A percentile compares a stretch with the other conserved stretches of the same genome.
phyloP scores from a whole-genome alignment of 257 asterid genomes.

The Fraxinus americana region DNA sequence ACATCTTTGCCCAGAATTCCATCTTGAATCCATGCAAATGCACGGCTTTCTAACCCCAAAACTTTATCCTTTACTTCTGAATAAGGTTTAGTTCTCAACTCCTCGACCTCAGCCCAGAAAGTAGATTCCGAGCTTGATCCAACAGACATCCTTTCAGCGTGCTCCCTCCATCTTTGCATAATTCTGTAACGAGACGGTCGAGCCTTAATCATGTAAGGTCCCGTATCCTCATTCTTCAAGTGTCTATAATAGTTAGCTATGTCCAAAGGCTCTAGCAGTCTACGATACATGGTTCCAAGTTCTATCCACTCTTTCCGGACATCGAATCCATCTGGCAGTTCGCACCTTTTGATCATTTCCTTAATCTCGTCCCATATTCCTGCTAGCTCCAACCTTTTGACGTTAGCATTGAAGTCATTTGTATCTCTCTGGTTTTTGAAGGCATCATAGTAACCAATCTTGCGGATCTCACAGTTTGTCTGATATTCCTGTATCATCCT shows the following conservation, averaged over 20 bases:
- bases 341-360: constrained; percentile 72
- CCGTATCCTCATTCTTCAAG: constrained; percentile 72
- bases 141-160: constrained; percentile 45
- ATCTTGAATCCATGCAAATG: constrained; percentile 40
- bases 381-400: constrained; percentile 63
- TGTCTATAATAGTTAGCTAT: constrained; percentile 87
- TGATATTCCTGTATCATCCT: constrained; percentile 65
- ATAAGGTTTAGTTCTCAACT: constrained; percentile 50
- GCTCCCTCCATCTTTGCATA: constrained; percentile 82
- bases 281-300: constrained; percentile 64
- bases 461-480: constrained; percentile 62
- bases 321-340: constrained; percentile 88
- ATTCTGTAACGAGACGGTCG: constrained; percentile 71
- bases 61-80: constrained; percentile 43
- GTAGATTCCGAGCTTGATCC: constrained; percentile 62
- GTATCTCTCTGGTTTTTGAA: constrained; percentile 63
- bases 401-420: constrained; percentile 64
- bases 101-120: constrained; percentile 95
- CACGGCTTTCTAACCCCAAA: constrained; percentile 51
- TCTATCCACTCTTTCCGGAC: constrained; percentile 73
- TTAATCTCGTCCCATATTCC: constrained; percentile 79
- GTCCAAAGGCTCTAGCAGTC: constrained; percentile 85
- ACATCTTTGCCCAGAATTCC: constrained; percentile 51
- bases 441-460: constrained; percentile 78
- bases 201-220: constrained; percentile 75